Evolutionary conservation across 2,329 filamentous ascomycete genomes (phyloP).

Genomic region (Ophiobolus disseminans): DNA sequence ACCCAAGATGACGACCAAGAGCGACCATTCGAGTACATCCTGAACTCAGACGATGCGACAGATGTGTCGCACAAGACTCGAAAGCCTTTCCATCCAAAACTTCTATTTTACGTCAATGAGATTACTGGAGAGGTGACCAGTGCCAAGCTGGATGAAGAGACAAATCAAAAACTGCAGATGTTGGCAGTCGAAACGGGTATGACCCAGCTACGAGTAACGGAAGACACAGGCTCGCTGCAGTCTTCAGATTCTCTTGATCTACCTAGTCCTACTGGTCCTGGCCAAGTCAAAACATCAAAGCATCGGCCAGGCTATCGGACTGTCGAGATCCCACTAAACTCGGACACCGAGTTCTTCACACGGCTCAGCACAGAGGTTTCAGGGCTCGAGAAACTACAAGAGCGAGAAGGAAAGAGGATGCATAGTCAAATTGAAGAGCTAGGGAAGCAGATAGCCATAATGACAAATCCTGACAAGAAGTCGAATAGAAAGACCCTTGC

Average conservation of each 20-base stretch:
- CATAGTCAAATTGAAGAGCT: constrained; percentile 68
- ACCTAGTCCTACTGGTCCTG: constrained; percentile 5
- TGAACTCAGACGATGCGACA: constrained; percentile 25
- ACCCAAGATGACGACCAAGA: constrained; percentile 32
- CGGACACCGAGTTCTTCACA: constrained; percentile 81
- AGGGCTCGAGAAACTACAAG: constrained; percentile 72
- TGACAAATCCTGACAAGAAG: constrained; percentile 70
- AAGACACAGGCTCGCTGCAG: constrained; percentile 29
- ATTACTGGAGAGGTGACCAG: constrained; percentile 72
- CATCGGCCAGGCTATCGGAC: constrained; percentile 44
- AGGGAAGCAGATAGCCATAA: constrained; percentile 67
- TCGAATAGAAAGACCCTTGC: constrained; percentile 70
- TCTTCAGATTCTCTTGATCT: neutral
- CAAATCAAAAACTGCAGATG: constrained; percentile 68
- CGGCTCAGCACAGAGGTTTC: constrained; percentile 75
- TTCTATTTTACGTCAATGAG: constrained; percentile 73
- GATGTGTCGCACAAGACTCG: constrained; percentile 14
- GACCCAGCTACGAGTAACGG: constrained; percentile 45
- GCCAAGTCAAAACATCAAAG: neutral
- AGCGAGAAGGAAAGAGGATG: constrained; percentile 69
- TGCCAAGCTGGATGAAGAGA: constrained; percentile 70
- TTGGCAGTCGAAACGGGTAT: constrained; percentile 60
- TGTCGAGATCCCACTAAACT: constrained; percentile 78
- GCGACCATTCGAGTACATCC: constrained; percentile 48
- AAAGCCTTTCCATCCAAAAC: constrained; percentile 66